These are phyloP conservation scores for Chimonanthus salicifolius DNA, from an alignment of 164 flowering plant species.

Conservation along the genomic window DNA sequence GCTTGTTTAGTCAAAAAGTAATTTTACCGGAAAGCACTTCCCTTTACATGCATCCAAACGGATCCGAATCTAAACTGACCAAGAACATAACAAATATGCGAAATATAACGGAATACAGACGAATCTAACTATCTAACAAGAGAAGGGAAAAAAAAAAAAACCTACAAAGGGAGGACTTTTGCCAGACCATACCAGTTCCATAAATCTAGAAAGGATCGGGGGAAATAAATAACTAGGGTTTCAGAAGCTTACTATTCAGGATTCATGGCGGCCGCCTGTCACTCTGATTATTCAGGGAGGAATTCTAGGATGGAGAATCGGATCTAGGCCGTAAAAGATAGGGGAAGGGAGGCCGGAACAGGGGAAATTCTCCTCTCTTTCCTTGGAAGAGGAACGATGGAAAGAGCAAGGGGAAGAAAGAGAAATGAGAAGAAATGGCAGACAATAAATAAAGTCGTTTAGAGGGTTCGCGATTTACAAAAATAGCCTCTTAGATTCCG, in stretches of 20 bases:
- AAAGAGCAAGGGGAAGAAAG: too few species aligned
- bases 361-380: too few species aligned
- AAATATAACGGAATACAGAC: too few species aligned
- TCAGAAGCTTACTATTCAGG: constrained; percentile 5
- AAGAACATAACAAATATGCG: too few species aligned
- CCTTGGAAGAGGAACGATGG: not conserved
- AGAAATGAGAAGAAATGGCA: not conserved
- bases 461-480: too few species aligned
- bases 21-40: too few species aligned
- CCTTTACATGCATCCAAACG: too few species aligned
- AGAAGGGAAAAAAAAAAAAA: not conserved
- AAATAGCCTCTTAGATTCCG: too few species aligned
- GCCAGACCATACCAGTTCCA: not conserved
- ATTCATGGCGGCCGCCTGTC: constrained; percentile 4
- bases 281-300: not conserved
- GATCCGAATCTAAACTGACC: too few species aligned
- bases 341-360: not conserved
- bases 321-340: not conserved
- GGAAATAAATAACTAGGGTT: not conserved
- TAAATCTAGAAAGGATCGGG: not conserved
- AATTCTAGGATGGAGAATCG: not conserved
- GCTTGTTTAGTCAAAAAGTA: too few species aligned
- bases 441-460: too few species aligned
- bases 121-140: not conserved
- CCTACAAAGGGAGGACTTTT: not conserved